A percentile compares a stretch with the other conserved stretches of the same genome.
Conservation (phyloP, 1,139 yeast genomes). For the Magnusiomyces fungicola region DNA sequence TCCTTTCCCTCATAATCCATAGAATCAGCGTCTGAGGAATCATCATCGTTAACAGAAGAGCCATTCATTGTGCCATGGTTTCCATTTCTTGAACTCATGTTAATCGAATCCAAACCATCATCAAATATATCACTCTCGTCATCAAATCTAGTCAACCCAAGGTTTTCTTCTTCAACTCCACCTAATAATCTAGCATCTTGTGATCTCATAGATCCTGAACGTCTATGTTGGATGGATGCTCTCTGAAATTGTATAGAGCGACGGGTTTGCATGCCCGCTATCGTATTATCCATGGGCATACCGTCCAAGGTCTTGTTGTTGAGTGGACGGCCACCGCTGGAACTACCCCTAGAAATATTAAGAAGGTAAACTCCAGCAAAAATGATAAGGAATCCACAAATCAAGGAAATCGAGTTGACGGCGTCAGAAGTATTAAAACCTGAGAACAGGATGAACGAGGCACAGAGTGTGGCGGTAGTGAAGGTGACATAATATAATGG, state of each 20-base stretch:
- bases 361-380: slow-evolving; percentile 82
- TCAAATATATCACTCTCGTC: slow-evolving; percentile 16
- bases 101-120: not conserved
- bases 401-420: slow-evolving; percentile 73
- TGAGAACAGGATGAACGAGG: slow-evolving; percentile 77
- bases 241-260: slow-evolving; percentile 43
- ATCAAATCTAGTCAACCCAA: slow-evolving; percentile 31
- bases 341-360: slow-evolving; percentile 64
- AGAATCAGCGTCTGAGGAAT: slow-evolving; percentile 3
- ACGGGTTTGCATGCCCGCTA: slow-evolving; percentile 70
- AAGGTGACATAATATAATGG: slow-evolving; percentile 88
- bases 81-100: not conserved
- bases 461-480: slow-evolving; percentile 80
- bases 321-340: slow-evolving; percentile 37
- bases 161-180: slow-evolving; percentile 30
- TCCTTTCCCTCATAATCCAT: not conserved
- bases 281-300: slow-evolving; percentile 80
- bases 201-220: slow-evolving; percentile 28
- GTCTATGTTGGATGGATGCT: slow-evolving; percentile 33
- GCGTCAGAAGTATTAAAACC: slow-evolving; percentile 83
- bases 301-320: slow-evolving; percentile 57
- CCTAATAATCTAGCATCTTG: slow-evolving; percentile 27
- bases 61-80: not conserved
- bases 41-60: not conserved
- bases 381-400: slow-evolving; percentile 80